Evolutionary conservation across 1,284 basidiomycete genomes (phyloP).

Genomic region (Melampsora larici-populina): DNA sequence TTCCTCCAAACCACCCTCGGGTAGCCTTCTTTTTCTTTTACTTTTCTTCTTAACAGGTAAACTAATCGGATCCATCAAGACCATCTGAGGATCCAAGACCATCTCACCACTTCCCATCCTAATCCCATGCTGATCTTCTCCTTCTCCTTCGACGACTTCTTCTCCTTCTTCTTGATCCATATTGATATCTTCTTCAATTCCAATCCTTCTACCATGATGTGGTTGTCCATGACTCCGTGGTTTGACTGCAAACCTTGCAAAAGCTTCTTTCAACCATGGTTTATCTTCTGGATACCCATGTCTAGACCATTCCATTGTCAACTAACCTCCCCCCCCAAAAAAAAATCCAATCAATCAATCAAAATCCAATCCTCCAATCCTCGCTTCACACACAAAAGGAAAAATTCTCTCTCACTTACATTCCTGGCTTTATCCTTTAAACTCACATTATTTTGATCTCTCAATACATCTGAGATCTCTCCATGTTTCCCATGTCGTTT

Average conservation of each 20-base stretch:
- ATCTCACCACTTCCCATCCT: too few relatives aligned
- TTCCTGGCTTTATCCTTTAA: constrained; percentile 40
- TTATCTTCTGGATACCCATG: constrained; percentile 43
- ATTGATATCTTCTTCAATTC: not conserved
- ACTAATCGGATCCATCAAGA: too few relatives aligned
- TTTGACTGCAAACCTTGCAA: constrained; percentile 34
- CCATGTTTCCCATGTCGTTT: constrained; percentile 34
- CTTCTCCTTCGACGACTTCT: too few relatives aligned
- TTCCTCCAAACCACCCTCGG: too few relatives aligned
- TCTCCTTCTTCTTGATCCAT: too few relatives aligned
- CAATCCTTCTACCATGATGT: not conserved
- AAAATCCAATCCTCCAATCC: too few relatives aligned
- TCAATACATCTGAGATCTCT: constrained; percentile 21
- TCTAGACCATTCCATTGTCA: constrained; percentile 39
- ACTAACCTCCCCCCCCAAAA: not conserved
- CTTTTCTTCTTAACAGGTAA: too few relatives aligned
- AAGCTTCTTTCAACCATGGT: constrained; percentile 38
- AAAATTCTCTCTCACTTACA: constrained; percentile 7
- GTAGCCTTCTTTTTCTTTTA: too few relatives aligned
- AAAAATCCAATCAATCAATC: not conserved
- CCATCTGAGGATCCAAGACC: too few relatives aligned
- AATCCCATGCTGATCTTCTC: too few relatives aligned
- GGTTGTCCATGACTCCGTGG: not conserved
- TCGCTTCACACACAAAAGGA: too few relatives aligned
- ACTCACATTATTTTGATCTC: constrained; percentile 41